Evolutionary conservation across 2,329 filamentous ascomycete genomes (phyloP).

Genomic region (Ambrosiella xylebori): DNA sequence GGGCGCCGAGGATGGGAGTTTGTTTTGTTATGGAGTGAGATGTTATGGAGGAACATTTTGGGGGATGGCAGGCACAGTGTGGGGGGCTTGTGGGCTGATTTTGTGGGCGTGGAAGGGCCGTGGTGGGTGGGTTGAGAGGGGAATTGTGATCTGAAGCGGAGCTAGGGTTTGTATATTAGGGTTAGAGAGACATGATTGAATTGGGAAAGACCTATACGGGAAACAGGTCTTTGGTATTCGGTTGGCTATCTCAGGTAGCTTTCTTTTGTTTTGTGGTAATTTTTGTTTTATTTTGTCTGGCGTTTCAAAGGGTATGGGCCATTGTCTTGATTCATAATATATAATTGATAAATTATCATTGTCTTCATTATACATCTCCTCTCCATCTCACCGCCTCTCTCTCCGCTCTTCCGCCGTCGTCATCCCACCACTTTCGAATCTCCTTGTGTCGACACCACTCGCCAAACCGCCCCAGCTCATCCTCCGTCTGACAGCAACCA

Average conservation of each 20-base stretch:
- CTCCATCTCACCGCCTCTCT: background rate
- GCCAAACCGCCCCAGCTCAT: conserved; percentile 23
- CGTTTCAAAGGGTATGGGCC: too few species aligned
- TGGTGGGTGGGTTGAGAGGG: conserved; percentile 57
- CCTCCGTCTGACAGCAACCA: background rate
- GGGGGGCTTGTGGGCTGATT: conserved; percentile 53
- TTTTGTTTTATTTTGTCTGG: too few species aligned
- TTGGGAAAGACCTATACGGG: background rate
- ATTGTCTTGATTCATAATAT: background rate
- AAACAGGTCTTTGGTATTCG: background rate
- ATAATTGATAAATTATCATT: background rate
- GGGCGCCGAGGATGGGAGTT: conserved; percentile 36
- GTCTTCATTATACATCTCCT: background rate
- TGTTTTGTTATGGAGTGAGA: conserved; percentile 60
- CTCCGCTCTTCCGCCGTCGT: background rate
- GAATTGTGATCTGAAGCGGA: conserved; percentile 41
- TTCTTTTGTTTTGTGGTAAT: too few species aligned
- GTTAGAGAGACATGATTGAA: background rate
- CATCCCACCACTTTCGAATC: conserved; percentile 29
- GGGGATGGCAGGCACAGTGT: conserved; percentile 68
- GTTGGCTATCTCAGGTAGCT: background rate
- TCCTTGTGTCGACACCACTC: conserved; percentile 32
- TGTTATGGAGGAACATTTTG: conserved; percentile 77
- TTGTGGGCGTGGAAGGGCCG: conserved; percentile 66
- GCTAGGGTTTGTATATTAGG: too few species aligned